Evolutionary conservation across 1,139 yeast species (phyloP).

Genomic region (Yamadazyma atmosphaerica): DNA sequence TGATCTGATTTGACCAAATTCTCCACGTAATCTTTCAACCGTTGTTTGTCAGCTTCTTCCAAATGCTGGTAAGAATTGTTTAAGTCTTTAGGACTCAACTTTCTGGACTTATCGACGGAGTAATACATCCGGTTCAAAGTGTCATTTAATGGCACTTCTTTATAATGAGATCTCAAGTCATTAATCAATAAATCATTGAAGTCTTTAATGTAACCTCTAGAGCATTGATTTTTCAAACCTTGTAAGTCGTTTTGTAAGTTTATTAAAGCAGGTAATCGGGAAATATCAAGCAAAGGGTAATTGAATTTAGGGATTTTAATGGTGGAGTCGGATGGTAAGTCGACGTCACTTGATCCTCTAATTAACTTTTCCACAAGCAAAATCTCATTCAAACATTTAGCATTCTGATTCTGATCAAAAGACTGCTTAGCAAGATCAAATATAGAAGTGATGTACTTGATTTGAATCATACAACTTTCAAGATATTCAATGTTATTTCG

Average conservation of each 20-base stretch:
- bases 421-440: conserved; percentile 55
- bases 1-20: conserved; percentile 66
- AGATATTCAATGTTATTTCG: conserved; percentile 61
- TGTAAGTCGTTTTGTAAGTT: conserved; percentile 53
- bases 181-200: conserved; percentile 55
- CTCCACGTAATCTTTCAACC: conserved; percentile 46
- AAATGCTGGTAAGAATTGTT: conserved; percentile 36
- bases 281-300: conserved; percentile 50
- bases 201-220: conserved; percentile 61
- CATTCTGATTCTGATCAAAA: conserved; percentile 41
- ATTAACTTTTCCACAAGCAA: conserved; percentile 59
- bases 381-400: conserved; percentile 51
- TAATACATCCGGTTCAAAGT: conserved; percentile 53
- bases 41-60: conserved; percentile 32
- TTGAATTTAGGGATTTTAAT: conserved; percentile 46
- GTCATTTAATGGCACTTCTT: conserved; percentile 45
- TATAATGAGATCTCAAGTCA: conserved; percentile 62
- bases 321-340: conserved; percentile 21
- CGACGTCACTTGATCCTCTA: conserved; percentile 43
- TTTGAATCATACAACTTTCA: conserved; percentile 66
- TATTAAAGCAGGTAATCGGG: conserved; percentile 57
- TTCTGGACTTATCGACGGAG: conserved; percentile 25
- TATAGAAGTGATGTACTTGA: conserved; percentile 48
- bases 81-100: conserved; percentile 17
- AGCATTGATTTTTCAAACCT: conserved; percentile 57